Evolutionary conservation across 805 yeast species (phyloP), one percentile per base, ranked within the genome.

Genomic region (Cyberlindnera samutprakarnensis): DNA sequence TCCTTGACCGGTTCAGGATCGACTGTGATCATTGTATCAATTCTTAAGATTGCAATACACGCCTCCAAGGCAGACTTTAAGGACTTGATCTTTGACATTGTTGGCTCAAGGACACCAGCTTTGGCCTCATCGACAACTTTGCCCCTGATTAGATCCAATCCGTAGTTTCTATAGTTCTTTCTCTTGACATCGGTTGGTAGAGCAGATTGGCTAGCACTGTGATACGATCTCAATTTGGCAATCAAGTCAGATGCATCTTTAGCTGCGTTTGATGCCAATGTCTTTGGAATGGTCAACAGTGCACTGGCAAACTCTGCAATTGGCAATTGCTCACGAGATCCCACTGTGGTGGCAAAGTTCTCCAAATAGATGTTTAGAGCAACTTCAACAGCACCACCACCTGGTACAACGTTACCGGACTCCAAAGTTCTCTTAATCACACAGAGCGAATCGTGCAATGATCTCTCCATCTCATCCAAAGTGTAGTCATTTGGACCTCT

Each of bases 381-480:
- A 31, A 95, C 72, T 63, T 92, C 99, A 22, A 92, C 98, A 7
- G 97, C 96, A 39, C 99, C 99, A 44, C 99, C 99, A 40, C 99
- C 99, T 26, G 98, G 97, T 6, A 92, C 98, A 36, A 94, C 88
- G 44, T 72, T 63, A 14, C 96, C 97, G 51, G 90, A 77, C 61
- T 92, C 98, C 45, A 94, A 70, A 10, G 97, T 87, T 56, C 98
- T 78, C 66, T 92, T 92, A 23, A 92, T 95, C 23, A 92, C 98
- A 27, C 86, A 78, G 43, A 92, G 68, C 3, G 97, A 84, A 57
- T 92, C 99, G 53, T 86, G 96, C 39, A 94, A 60, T 0, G 97
- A 87, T 61, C 99, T 76, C 64, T 92, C 96, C 97, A 94, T 90
- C 66, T 92, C 99, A 61, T 92, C 99, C 45, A 92, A 70, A 25